Percentiles rank a stretch among this genome's conserved stretches.
Conservation (phyloP, 2,329 filamentous ascomycete genomes). For the Trichoderma cornu-damae region DNA sequence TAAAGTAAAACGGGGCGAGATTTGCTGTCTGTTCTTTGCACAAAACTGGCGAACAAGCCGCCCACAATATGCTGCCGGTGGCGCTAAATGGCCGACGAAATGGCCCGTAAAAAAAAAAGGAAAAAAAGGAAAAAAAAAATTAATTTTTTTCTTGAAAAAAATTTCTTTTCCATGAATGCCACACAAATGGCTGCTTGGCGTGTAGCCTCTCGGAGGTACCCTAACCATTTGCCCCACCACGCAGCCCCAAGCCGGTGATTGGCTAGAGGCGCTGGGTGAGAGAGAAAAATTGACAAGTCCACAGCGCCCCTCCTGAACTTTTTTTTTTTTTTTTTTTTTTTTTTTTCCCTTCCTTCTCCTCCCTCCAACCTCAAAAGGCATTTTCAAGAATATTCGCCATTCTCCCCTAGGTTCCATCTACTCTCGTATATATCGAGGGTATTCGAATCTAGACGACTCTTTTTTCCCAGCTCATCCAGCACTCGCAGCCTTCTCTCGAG, state of each 20-base stretch:
- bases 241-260: slow-evolving; percentile 19
- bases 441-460: slow-evolving; percentile 43
- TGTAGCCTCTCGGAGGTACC: slow-evolving; percentile 22
- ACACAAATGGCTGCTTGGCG: slow-evolving; percentile 1
- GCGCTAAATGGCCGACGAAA: not conserved
- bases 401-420: slow-evolving; percentile 39
- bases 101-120: not conserved
- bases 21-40: not conserved
- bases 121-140: not conserved
- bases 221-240: slow-evolving; percentile 24
- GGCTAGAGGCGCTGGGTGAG: slow-evolving; percentile 20
- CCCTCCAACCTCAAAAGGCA: slow-evolving; percentile 31
- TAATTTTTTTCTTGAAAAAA: too few species aligned
- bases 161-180: slow-evolving; percentile 12
- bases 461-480: slow-evolving; percentile 25
- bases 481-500: slow-evolving; percentile 32
- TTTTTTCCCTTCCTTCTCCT: slow-evolving; percentile 24
- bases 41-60: not conserved
- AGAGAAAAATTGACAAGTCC: slow-evolving; percentile 34
- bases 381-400: slow-evolving; percentile 29
- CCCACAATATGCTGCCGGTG: slow-evolving; percentile 5
- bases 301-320: slow-evolving; percentile 37
- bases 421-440: slow-evolving; percentile 45
- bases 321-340: slow-evolving; percentile 40
- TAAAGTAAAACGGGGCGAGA: slow-evolving; percentile 7